Evolutionary conservation across 2,329 filamentous ascomycete genomes (phyloP).

Genomic region (Tolypocladium amazonense): DNA sequence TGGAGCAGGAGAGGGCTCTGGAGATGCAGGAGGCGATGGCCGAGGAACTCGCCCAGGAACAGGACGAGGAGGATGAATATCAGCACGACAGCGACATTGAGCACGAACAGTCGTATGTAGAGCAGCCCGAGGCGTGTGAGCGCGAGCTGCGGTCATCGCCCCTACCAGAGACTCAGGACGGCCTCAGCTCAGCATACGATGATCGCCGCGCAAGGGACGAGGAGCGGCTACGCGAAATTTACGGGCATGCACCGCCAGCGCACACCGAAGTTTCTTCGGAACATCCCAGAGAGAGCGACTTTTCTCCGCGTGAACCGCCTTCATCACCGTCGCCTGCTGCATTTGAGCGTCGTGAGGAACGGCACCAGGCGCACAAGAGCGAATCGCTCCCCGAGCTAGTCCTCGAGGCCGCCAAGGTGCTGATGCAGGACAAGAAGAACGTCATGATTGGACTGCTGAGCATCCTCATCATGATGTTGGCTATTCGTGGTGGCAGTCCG

Average conservation of each 20-base stretch:
- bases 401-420: conserved; percentile 40
- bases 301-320: conserved; percentile 5
- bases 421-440: conserved; percentile 49
- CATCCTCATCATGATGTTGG: conserved; percentile 41
- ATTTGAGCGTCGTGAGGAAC: conserved; percentile 19
- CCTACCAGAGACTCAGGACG: conserved; percentile 5
- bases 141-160: conserved; percentile 5
- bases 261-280: conserved; percentile 7
- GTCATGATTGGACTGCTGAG: conserved; percentile 44
- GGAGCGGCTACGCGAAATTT: conserved; percentile 43
- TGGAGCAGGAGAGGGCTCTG: conserved; percentile 30
- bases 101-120: conserved; percentile 1
- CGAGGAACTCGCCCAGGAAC: conserved; percentile 13
- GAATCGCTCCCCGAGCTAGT: conserved; percentile 44
- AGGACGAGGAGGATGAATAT: conserved; percentile 1
- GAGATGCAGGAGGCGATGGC: conserved; percentile 12
- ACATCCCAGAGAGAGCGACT: conserved; percentile 5
- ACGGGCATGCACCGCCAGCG: conserved; percentile 25
- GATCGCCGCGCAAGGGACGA: conserved; percentile 33
- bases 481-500: conserved; percentile 21
- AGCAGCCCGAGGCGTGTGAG: conserved; percentile 1
- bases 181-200: conserved; percentile 10
- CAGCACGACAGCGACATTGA: not conserved
- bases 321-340: conserved; percentile 11
- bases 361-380: conserved; percentile 21